Evolutionary conservation across 495 filamentous ascomycete genomes (phyloP).

Genomic region (Penicillium canescens): DNA sequence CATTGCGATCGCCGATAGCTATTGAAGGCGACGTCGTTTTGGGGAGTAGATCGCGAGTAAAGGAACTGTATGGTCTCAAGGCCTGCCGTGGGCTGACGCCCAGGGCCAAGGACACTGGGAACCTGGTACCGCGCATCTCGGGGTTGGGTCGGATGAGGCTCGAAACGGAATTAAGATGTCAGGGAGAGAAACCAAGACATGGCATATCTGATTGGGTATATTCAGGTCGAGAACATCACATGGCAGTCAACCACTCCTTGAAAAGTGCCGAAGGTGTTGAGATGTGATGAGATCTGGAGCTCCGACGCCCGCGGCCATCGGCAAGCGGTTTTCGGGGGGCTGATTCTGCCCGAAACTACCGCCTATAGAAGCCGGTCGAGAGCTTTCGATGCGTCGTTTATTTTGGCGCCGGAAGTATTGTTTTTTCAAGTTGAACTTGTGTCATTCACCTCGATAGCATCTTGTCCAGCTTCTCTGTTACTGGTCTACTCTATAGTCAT

Average conservation of each 20-base stretch:
- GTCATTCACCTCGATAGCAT: background rate
- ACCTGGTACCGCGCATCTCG: constrained; percentile 46
- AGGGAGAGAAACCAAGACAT: constrained; percentile 23
- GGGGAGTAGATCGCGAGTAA: constrained; percentile 20
- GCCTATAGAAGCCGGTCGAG: constrained; percentile 42
- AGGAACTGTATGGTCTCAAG: constrained; percentile 17
- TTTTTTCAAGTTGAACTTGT: background rate
- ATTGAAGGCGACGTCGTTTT: constrained; percentile 2
- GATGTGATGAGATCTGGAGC: constrained; percentile 17
- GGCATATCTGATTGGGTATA: constrained; percentile 36
- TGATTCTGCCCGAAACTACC: constrained; percentile 36
- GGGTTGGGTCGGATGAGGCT: constrained; percentile 16
- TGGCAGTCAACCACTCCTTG: constrained; percentile 11
- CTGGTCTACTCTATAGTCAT: too few relatives aligned
- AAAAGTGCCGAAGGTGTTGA: constrained; percentile 16
- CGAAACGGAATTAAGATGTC: constrained; percentile 25
- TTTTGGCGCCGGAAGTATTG: background rate
- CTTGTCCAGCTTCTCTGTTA: background rate
- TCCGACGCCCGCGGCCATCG: constrained; percentile 13
- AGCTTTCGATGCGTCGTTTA: constrained; percentile 30
- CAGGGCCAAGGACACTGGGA: constrained; percentile 38
- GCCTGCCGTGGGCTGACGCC: constrained; percentile 29
- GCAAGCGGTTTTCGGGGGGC: constrained; percentile 15
- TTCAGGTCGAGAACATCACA: constrained; percentile 10
- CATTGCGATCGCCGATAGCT: constrained; percentile 6